Percentiles rank a stretch among this genome's conserved stretches.
Conservation (phyloP, 129 eudicot species). For the Deinandra increscens region DNA sequence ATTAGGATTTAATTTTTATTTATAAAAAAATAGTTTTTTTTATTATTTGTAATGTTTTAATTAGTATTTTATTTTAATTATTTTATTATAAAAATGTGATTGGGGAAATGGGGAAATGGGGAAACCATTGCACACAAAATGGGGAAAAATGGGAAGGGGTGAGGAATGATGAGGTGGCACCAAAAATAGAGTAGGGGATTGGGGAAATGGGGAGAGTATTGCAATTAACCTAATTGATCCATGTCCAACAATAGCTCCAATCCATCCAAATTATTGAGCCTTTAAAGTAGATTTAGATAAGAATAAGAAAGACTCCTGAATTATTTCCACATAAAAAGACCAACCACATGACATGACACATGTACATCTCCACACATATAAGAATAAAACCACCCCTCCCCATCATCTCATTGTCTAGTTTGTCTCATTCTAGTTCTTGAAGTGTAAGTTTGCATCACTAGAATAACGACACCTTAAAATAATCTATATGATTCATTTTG, state of each 20-base stretch:
- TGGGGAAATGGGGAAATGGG: too few relatives aligned
- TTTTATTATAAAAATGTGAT: too few relatives aligned
- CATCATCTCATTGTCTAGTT: constrained; percentile 18
- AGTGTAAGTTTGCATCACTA: constrained; percentile 20
- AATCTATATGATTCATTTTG: neutral
- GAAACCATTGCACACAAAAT: too few relatives aligned
- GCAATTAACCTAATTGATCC: too few relatives aligned
- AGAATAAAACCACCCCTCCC: neutral
- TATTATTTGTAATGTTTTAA: too few relatives aligned
- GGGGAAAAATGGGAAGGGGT: too few relatives aligned
- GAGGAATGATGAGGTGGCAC: too few relatives aligned
- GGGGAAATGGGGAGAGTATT: too few relatives aligned
- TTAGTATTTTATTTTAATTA: too few relatives aligned
- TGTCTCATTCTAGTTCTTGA: constrained; percentile 20
- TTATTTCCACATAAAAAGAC: constrained; percentile 26
- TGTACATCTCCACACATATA: constrained; percentile 18
- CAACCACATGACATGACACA: constrained; percentile 35
- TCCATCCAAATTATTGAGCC: neutral
- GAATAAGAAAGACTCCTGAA: constrained; percentile 21
- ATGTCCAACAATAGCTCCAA: constrained; percentile 2
- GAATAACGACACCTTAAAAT: neutral
- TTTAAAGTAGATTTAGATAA: neutral
- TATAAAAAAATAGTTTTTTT: too few relatives aligned
- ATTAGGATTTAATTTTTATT: too few relatives aligned
- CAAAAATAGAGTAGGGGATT: too few relatives aligned